Percentiles rank a stretch among this genome's conserved stretches.
phyloP scores from a whole-genome alignment of 176 grass and related monocot genomes.

The Triticum timopheevii region DNA sequence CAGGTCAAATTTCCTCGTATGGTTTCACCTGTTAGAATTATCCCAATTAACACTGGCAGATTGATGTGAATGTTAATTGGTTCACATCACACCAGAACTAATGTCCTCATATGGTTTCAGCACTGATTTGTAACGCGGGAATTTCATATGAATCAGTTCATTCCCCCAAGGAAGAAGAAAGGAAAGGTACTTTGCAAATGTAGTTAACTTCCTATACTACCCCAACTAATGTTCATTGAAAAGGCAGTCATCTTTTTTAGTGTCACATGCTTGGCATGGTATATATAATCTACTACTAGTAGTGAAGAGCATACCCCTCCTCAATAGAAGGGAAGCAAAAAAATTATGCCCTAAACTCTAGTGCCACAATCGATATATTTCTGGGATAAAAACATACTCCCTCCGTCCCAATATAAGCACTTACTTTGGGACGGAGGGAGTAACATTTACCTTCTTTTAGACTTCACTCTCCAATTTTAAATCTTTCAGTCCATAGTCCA shows the following conservation, averaged over 20 bases:
- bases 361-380: neutral
- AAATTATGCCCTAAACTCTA: neutral
- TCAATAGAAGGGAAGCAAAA: neutral
- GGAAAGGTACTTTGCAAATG: neutral
- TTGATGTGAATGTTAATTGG: neutral
- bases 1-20: neutral
- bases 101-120: too few relatives aligned
- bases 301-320: neutral
- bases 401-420: too few relatives aligned
- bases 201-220: neutral
- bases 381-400: neutral
- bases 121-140: too few relatives aligned
- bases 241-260: neutral
- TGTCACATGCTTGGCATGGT: neutral
- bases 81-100: neutral
- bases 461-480: neutral
- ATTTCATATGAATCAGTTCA: too few relatives aligned
- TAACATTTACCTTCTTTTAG: neutral
- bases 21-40: neutral
- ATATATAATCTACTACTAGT: neutral
- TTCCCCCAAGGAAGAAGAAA: neutral
- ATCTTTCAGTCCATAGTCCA: neutral
- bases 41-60: neutral
- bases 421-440: too few relatives aligned
- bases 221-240: neutral